Base-by-base conservation (phyloP, 257 asterid genomes). In the Fraxinus quadrangulata region DNA sequence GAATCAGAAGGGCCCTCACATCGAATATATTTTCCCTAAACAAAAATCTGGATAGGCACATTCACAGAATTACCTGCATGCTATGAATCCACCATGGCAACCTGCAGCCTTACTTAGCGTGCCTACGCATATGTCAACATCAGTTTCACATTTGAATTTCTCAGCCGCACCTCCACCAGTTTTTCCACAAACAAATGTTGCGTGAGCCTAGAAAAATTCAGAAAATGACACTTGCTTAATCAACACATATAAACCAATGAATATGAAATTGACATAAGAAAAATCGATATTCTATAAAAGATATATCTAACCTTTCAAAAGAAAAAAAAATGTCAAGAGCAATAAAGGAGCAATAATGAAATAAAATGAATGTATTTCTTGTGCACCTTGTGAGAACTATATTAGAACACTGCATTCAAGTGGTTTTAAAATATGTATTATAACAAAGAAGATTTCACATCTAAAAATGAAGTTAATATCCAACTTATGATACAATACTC, bases 101-200 rank as follows among this genome's bases (percentile, higher is more conserved):
- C 99, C 99, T 14, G 96, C 96, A 77, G 99, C 98, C 84, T 96
- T 96, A 85, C 98, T 93, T 79, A 96, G 84, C 77, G 98, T 96
- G 83, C 99, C 99, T 71, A 96, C 77, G 86, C 90, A 92, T 76
- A 96, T 89, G 83, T 93, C 99, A 45, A 96, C 97, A 76, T 86
- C 95, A 71, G 37, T 81, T 86, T 88, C 97, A 77, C 99, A 93
- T 54, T 87, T 72, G 83, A 92, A 93, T 91, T 47, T 86, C 87
- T 96, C 97, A 56, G 98, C 97, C 1, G 90, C 97, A 73, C 99
- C 98, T 26, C 99, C 98, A 83, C 99, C 99, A 39, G 79, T 86
- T 89, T 81, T 73, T 63, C 99, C 99, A 72, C 97, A 93, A 73
- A 93, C 97, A 87, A 96, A 89, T 66, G 99, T 96, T 70, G 92